Percentiles rank a stretch among this genome's conserved stretches.
phyloP scores from a whole-genome alignment of 139 green algal species.

The Pseudopediastrum boryanum region DNA sequence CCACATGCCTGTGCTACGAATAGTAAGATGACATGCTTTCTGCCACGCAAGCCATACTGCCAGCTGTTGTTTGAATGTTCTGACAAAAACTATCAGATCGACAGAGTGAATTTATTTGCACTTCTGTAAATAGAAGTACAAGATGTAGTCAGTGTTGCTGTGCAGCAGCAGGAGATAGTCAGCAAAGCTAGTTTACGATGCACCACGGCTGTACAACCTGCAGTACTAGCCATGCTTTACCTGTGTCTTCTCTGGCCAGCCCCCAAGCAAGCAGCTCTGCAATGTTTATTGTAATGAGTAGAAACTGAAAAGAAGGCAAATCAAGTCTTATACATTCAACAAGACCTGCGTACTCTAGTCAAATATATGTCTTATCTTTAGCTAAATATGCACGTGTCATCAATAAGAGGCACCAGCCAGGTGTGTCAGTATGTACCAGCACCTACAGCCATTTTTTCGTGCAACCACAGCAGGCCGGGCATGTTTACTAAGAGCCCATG shows the following conservation, averaged over 20 bases:
- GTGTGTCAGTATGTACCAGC: background rate
- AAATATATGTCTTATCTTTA: too few species aligned
- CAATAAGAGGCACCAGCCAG: too few species aligned
- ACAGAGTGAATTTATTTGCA: background rate
- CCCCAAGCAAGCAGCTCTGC: too few species aligned
- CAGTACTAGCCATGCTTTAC: too few species aligned
- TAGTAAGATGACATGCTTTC: conserved; percentile 21
- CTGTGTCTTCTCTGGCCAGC: too few species aligned
- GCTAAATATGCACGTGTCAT: too few species aligned
- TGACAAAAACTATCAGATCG: background rate
- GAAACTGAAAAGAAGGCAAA: too few species aligned
- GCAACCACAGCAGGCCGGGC: background rate
- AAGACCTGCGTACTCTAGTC: too few species aligned
- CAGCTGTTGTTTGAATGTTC: background rate
- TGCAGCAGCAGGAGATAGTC: background rate
- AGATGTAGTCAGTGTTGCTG: background rate
- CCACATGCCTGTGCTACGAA: conserved; percentile 51
- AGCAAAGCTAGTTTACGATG: background rate
- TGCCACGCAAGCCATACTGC: conserved; percentile 1
- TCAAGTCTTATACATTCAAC: too few species aligned
- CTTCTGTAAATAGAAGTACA: background rate
- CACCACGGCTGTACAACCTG: too few species aligned
- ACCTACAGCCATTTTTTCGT: background rate
- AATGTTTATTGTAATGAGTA: too few species aligned
- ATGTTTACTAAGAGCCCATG: background rate